Evolutionary conservation across 163 green algal species (phyloP), one percentile per base, ranked within the genome.

Genomic region (Volvox carteri): DNA sequence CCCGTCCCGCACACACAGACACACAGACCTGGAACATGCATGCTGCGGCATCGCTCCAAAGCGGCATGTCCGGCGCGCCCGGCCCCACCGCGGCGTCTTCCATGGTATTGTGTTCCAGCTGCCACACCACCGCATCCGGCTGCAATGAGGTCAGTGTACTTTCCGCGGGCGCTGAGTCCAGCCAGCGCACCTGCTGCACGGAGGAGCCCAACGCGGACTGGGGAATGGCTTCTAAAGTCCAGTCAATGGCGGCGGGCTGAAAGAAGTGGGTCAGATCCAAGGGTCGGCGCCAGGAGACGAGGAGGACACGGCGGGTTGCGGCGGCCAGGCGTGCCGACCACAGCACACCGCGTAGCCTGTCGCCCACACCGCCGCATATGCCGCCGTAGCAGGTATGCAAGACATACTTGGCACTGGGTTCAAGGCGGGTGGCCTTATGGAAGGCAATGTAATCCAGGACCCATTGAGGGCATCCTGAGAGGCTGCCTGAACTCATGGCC

Each of bases 41-140:
- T n/a, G 62, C 62, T n/a, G 62, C 62, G 8, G 25, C 5, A 16
- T 74, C 62, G 62, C 62, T 42, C 62, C 62, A 74, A 28, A 74
- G 19, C 28, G 28, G n/a, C 62, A 74, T 12, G 28, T 68, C 62
- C n/a, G 62, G 62, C 25, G 62, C 62, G 9, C 62, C 62, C 62
- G 62, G n/a, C n/a, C n/a, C 62, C 62, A n/a, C 62, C 28, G 28
- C 7, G 28, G n/a, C 28, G 30, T 74, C 62, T n/a, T 74, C 62
- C 62, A 44, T 4, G 9, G 30, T 74, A n/a, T 74, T 74, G 62
- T 74, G 62, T n/a, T 74, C 62, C 62, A 74, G n/a, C 62, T 74
- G n/a, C 62, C 62, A 74, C 62, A 74, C n/a, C 62, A 42, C 28
- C 62, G n/a, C 42, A n/a, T 44, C 62, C 19, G 18, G 18, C 62